Evolutionary conservation across 768 basidiomycete species (phyloP), one percentile per base, ranked within the genome.

Genomic region (Multifurca ochricompacta): DNA sequence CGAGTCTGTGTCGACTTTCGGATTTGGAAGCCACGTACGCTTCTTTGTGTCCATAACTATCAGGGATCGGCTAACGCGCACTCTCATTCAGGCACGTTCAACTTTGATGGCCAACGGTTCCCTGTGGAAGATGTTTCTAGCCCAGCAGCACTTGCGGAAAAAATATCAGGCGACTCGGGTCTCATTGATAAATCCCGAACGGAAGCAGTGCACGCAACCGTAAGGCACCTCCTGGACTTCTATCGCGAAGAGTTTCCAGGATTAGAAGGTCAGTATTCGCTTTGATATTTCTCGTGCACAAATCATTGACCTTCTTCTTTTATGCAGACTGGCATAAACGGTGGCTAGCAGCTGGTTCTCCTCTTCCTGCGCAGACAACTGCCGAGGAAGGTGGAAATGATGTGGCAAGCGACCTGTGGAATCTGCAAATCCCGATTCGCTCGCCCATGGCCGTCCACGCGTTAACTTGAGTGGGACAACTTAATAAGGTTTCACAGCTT

Each of bases 1-100:
- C 53, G 54, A n/a, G 40, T 30, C 41, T 55, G 35, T 23, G 25
- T 48, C 18, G 53, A 54, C 41, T 28, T 48, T 23, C 40, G 16
- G 34, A 36, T 55, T 18, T 55, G 54, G 54, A 55, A 55, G 10
- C 54, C 54, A 10, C 47, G 48, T 55, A 44, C 32, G 47, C 21
- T n/a, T 48, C 16, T 43, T n/a, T 31, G 10, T 13, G 19, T 41
- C 31, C 10, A 30, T 9, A 13, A 21, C 18, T 4, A 27, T 6
- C 13, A 6, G 13, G 21, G 19, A 36, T 21, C 18, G 18, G 21
- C 41, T 43, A 27, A 54, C 53, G 16, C 14, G 3, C 43, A 16
- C 10, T 23, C 3, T 49, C 4, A 42, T 37, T 3, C 39, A 55
- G 54, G 47, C 16, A 55, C 47, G 0, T 49, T 49, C 46, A 30